Evolutionary conservation across 1,284 basidiomycete genomes (phyloP), one percentile per base, ranked within the genome.

Genomic region (Fomitiporia mediterranea): DNA sequence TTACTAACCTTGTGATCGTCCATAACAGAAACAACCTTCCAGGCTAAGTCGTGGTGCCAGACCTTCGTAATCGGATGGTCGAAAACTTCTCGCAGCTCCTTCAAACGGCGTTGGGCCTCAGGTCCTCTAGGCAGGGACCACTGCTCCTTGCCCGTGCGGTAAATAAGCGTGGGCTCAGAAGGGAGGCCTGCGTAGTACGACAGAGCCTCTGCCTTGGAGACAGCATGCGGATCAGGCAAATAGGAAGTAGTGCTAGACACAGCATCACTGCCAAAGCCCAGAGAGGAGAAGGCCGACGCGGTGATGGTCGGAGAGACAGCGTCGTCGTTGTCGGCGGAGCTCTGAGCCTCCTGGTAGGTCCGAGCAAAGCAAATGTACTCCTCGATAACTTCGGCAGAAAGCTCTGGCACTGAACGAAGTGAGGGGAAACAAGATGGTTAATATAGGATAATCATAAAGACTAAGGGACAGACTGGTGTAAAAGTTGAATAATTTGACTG

Each of bases 401-500:
- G 58, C 63, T 64, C 64, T 17, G n/a, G n/a, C 30, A 38, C 30
- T 63, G 63, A 58, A 63, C 9, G 57, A 63, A 65, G 61, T 64
- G 55, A 58, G 56, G 55, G 60, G 58, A 56, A 62, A 62, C 30
- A 57, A 60, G 60, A 65, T 57, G 56, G 56, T 65, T 63, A 66
- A 61, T 63, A 64, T 61, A 57, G 51, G 61, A 63, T 62, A 62
- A 65, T 58, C 56, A 62, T 60, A 61, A 63, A 62, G 52, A 64
- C 55, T 60, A 46, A 46, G 43, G 61, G 61, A 65, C 61, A 62
- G 55, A 64, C 63, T 64, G 50, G 34, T 51, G 49, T 51, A 39
- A 15, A 21, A 51, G 38, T 49, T 51, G 35, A 37, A 21, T 17
- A 34, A 38, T 25, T 49, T 21, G 47, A 49, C 30, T 49, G 47